phyloP scores from a whole-genome alignment of 2,329 filamentous ascomycete genomes.

The Amesomyces nigricolor region DNA sequence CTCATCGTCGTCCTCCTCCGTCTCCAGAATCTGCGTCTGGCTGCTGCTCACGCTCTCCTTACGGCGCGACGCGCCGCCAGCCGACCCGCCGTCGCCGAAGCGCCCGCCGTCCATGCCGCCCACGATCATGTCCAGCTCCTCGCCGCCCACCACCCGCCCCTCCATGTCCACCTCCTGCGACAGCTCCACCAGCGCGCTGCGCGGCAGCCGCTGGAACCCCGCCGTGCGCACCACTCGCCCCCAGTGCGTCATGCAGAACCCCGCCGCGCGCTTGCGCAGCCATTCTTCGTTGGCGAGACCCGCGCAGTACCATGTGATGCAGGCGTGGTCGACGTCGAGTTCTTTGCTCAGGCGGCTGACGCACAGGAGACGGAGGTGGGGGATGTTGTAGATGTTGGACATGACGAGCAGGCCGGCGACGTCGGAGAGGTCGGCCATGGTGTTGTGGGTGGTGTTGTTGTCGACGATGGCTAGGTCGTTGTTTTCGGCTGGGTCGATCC shows the following conservation, averaged over 20 bases:
- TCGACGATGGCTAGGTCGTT: slow-evolving; percentile 34
- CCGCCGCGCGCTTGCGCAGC: slow-evolving; percentile 81
- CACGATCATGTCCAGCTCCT: slow-evolving; percentile 62
- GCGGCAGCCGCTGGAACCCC: slow-evolving; percentile 76
- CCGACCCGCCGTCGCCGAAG: slow-evolving; percentile 36
- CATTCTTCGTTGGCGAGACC: slow-evolving; percentile 87
- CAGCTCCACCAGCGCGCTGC: slow-evolving; percentile 76
- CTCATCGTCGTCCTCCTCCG: slow-evolving; percentile 55
- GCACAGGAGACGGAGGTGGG: slow-evolving; percentile 82
- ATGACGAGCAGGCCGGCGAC: slow-evolving; percentile 93
- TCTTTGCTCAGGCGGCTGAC: slow-evolving; percentile 86
- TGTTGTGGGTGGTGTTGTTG: slow-evolving; percentile 43
- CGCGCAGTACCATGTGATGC: slow-evolving; percentile 92
- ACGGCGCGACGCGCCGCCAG: slow-evolving; percentile 33
- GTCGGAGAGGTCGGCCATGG: slow-evolving; percentile 73
- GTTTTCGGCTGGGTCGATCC: slow-evolving; percentile 56
- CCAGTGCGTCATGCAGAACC: slow-evolving; percentile 91
- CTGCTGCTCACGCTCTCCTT: slow-evolving; percentile 58
- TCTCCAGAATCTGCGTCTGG: slow-evolving; percentile 52
- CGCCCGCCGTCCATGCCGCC: slow-evolving; percentile 44
- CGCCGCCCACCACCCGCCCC: slow-evolving; percentile 81
- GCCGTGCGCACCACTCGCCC: slow-evolving; percentile 85
- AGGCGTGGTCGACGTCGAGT: slow-evolving; percentile 89
- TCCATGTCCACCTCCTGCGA: slow-evolving; percentile 92
- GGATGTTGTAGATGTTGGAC: slow-evolving; percentile 97